Evolutionary conservation across 305 asterid species (phyloP), one percentile per base, ranked within the genome.

Genomic region (Solanum hybrid): DNA sequence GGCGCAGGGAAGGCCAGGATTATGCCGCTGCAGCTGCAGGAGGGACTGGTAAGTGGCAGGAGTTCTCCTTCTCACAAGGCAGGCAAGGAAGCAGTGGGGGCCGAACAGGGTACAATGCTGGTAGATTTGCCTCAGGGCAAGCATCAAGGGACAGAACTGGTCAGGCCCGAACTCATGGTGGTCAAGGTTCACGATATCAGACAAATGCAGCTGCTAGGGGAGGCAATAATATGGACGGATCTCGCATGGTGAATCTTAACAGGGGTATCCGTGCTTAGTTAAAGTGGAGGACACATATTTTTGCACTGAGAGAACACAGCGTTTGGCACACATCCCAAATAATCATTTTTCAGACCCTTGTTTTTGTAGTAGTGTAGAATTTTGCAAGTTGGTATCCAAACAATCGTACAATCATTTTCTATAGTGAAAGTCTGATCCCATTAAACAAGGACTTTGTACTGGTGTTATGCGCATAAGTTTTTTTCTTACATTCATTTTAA

Each of bases 1-100:
- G 98, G 93, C 96, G 98, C 42, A 95, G 95, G 90, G 99, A 97
- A 7, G 96, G 97, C 38, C 98, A 95, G 79, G 99, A 97, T 86
- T 97, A 96, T 92, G 98, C 94, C 0, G 91, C 91, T 1, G 95
- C 92, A 4, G 95, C 64, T 51, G n/a, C 64, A 51, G 64, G 64
- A 51, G 91, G 89, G 10, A 95, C 95, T 13, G 95, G 95, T 7
- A 93, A 95, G 95, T 96, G 99, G 99, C 98, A 94, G 86, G 99
- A 97, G 0, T 94, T 95, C 72, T 95, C 98, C 1, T 94, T 92
- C 79, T 71, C 91, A 20, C 98, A 94, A 86, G 96, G 98, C 76
- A 93, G 98, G 92, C 96, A 93, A 80, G 98, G 99, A 24, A 92
- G 96, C 88, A 90, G 97, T 12, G 95, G 97, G 81, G 98, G 99